Base-by-base conservation (phyloP, 805 yeast genomes). In the Jamesozyma spencerorum region DNA sequence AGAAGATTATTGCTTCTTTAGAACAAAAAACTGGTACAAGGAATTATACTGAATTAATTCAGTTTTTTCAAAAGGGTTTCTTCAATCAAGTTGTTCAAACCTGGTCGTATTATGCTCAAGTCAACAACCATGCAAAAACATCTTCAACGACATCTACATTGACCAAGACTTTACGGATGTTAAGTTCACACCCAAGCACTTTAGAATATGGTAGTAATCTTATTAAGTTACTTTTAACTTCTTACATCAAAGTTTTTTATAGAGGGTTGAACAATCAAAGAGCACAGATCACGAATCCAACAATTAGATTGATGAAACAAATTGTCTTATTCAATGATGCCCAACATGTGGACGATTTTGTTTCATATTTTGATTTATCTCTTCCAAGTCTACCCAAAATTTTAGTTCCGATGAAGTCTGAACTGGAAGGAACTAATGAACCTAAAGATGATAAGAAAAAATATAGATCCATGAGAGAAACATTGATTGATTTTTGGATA, bases 361-460 rank as follows among this genome's bases (percentile, higher is more conserved):
- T 79, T 27, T 74, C 79, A 13, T 58, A 68, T 34, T 83, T 88
- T 54, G 96, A 88, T 60, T 68, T 85, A 40, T 65, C 78, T 3
- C 60, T 80, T 24, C 69, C 79, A 17, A 69, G 71, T 5, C 63
- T 87, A 20, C 79, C 85, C 1, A 81, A 76, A 49, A 60, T 83
- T 10, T 60, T 83, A 28, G 62, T 70, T 2, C 84, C 85, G 1
- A 58, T 73, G 0, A 68, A 66, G 48, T 52, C 63, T 11, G 82
- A 75, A 41, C 40, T 70, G 8, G 62, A 69, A 3, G 63, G 65
- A 20, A 62, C 60, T 8, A 57, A 20, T 20, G 18, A 19, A 13
- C 31, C 54, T 18, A 44, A 50, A 2, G 58, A 56, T 20, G 40
- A 47, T 6, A 56, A 61, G 3, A 65, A 62, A 40, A 57, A 58